Evolutionary conservation across 2,329 filamentous ascomycete species (phyloP).

Genomic region (Rhexocercosporidium sp.): DNA sequence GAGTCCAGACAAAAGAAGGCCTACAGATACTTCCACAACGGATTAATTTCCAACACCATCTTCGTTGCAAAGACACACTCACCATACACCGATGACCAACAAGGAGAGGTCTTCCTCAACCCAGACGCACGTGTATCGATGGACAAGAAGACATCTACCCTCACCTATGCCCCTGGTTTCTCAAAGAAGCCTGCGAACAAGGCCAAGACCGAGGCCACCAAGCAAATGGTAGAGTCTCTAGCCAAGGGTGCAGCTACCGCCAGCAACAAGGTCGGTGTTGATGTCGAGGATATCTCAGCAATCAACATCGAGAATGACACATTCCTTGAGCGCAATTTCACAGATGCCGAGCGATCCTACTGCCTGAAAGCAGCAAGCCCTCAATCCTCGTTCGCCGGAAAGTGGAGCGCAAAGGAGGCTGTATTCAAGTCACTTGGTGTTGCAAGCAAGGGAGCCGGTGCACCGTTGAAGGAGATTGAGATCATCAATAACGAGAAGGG

Average conservation of each 20-base stretch:
- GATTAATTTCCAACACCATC: slow-evolving; percentile 95
- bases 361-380: slow-evolving; percentile 80
- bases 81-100: slow-evolving; percentile 88
- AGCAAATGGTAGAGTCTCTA: slow-evolving; percentile 77
- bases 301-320: slow-evolving; percentile 95
- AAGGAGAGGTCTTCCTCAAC: slow-evolving; percentile 89
- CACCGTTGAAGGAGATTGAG: slow-evolving; percentile 92
- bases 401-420: slow-evolving; percentile 97
- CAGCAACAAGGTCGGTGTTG: slow-evolving; percentile 86
- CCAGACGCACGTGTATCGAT: slow-evolving; percentile 83
- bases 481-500: slow-evolving; percentile 82
- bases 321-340: slow-evolving; percentile 96
- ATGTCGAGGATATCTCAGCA: slow-evolving; percentile 86
- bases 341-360: slow-evolving; percentile 80
- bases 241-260: slow-evolving; percentile 65
- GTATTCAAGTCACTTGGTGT: slow-evolving; percentile 98
- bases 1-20: slow-evolving; percentile 96
- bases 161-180: slow-evolving; percentile 74
- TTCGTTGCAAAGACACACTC: slow-evolving; percentile 94
- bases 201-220: slow-evolving; percentile 58
- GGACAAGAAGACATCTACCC: slow-evolving; percentile 85
- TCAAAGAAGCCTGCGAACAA: slow-evolving; percentile 64
- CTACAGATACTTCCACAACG: slow-evolving; percentile 98
- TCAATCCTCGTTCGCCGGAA: slow-evolving; percentile 89
- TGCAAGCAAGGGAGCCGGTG: slow-evolving; percentile 83